These are phyloP conservation scores for Plasmopara muralis DNA, from an alignment of 352 stramenopile genomes.

Conservation along the genomic window DNA sequence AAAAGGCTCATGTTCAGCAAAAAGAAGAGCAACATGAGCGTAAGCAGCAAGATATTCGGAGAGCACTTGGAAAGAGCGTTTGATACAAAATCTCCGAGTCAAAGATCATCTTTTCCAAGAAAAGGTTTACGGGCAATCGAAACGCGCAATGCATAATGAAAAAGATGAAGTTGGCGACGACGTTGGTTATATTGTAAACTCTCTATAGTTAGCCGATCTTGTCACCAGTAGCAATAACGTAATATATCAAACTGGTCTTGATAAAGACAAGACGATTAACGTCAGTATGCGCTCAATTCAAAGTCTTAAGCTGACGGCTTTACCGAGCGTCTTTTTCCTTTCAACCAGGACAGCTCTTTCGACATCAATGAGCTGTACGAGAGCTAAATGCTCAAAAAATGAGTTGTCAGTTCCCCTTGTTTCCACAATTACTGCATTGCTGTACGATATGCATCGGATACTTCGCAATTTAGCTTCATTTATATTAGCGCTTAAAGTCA, in stretches of 20 bases:
- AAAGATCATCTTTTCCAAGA: constrained; percentile 39
- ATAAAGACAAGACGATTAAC: constrained; percentile 8
- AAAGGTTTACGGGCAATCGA: constrained; percentile 6
- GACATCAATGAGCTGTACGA: constrained; percentile 4
- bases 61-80: constrained; percentile 38
- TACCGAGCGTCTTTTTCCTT: constrained; percentile 4
- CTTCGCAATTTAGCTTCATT: constrained; percentile 17
- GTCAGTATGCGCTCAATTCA: constrained; percentile 17
- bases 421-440: constrained; percentile 26
- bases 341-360: constrained; percentile 40
- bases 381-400: background rate
- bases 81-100: constrained; percentile 33
- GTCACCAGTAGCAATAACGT: constrained; percentile 5
- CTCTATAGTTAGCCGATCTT: constrained; percentile 10
- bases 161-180: background rate
- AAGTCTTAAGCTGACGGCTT: background rate
- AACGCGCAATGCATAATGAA: background rate
- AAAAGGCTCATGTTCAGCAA: constrained; percentile 13
- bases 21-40: constrained; percentile 21
- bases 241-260: constrained; percentile 4
- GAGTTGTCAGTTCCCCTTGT: constrained; percentile 25
- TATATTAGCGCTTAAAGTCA: constrained; percentile 29
- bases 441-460: constrained; percentile 33
- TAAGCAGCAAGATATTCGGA: constrained; percentile 23
- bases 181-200: background rate